Base-by-base conservation (phyloP, 768 basidiomycete species). In the Lactarius psammicola region DNA sequence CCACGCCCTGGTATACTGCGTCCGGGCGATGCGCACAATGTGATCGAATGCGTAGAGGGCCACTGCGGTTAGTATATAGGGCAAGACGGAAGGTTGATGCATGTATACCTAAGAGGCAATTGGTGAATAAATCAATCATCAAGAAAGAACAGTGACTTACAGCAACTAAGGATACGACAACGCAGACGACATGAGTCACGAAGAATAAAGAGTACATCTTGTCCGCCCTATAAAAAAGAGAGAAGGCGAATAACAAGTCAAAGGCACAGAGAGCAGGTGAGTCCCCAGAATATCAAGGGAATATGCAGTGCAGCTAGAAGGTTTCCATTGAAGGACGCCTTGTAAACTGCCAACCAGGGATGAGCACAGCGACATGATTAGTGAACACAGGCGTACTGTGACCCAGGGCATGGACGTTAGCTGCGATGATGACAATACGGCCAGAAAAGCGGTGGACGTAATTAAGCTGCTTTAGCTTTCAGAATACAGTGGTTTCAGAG, bases 381-480 rank as follows among this genome's bases (percentile, higher is more conserved):
- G 5, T 40, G 17, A 51, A 2, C 15, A 28, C 18, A 36, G 26
- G 73, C 76, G 67, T 61, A 78, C 83, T 68, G 70, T 76, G 83
- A 6, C 78, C 77, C n/a, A 80, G 0, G 30, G 73, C 74, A 62
- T 84, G 83, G 0, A 83, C 65, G 28, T 83, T 78, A 3, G 77
- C 73, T 15, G 79, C 73, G 30, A 82, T 33, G 23, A 80, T 75
- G 28, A 82, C 56, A 62, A 82, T 65, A 5, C 75, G 63, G 15
- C 86, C 85, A 0, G 77, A 75, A 72, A 80, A 82, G n/a, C 84
- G 83, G 71, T 87, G 85, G 28, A 86, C 70, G 71, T 76, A 84
- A 72, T 85, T 85, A 61, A 83, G 70, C 79, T 85, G 66, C 56
- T 66, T 67, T 59, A 68, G 66, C 17, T 44, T 18, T 42, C 10